phyloP scores from a whole-genome alignment of 75 land plant genomes.

The Selaginella moellendorffii region DNA sequence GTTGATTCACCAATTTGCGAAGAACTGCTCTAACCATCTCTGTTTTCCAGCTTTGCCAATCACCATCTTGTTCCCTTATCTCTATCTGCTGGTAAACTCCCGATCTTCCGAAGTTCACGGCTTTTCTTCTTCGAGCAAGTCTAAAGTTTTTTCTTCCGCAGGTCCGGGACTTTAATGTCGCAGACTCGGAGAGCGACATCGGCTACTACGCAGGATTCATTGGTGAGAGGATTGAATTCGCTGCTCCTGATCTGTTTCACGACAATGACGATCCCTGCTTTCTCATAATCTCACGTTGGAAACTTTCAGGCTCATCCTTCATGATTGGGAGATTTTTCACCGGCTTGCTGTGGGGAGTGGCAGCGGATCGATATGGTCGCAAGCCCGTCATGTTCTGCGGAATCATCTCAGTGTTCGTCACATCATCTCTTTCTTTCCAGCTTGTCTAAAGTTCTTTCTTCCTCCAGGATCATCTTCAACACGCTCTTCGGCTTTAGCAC shows the following conservation, averaged over 20 bases:
- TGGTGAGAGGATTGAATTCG: conserved; percentile 21
- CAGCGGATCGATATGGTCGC: conserved; percentile 54
- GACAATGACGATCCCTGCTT: background rate
- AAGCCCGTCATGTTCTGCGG: conserved; percentile 46
- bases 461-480: conserved; percentile 25
- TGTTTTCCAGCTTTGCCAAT: conserved; percentile 39
- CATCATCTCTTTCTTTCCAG: background rate
- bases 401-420: conserved; percentile 33
- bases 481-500: conserved; percentile 57
- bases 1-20: background rate
- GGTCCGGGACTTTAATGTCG: conserved; percentile 52
- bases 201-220: conserved; percentile 52
- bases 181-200: conserved; percentile 38
- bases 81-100: conserved; percentile 38
- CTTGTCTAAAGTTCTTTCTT: background rate
- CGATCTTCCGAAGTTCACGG: background rate
- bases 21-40: background rate
- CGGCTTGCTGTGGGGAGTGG: conserved; percentile 41
- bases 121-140: background rate
- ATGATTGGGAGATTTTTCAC: conserved; percentile 54
- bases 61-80: conserved; percentile 33
- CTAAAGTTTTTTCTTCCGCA: conserved; percentile 9
- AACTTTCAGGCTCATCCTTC: conserved; percentile 38
- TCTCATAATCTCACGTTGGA: background rate
- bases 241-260: background rate